A percentile compares a stretch with the other conserved stretches of the same genome.
These are phyloP conservation scores for Trichocladium uniseriatum DNA, from an alignment of 495 filamentous ascomycete genomes.

Conservation along the genomic window DNA sequence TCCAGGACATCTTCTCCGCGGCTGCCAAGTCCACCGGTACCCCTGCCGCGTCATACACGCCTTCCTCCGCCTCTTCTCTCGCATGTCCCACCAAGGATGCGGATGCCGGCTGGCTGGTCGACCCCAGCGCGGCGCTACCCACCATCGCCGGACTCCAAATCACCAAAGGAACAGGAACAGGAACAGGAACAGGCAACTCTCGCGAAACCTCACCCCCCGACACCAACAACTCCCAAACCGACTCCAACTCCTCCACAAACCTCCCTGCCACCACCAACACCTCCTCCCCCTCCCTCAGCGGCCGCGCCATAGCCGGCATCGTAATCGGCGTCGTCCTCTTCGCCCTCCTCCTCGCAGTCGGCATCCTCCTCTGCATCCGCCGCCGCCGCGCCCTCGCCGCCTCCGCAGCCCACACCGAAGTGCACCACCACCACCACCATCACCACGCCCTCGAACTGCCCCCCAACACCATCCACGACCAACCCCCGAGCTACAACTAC, in stretches of 20 bases:
- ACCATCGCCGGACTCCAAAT: constrained; percentile 3
- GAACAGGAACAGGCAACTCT: too few species aligned
- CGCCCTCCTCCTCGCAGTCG: neutral
- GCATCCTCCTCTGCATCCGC: constrained; percentile 1
- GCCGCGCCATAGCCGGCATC: neutral
- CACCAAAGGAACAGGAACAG: constrained; percentile 1
- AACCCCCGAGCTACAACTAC: neutral
- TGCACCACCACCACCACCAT: too few species aligned
- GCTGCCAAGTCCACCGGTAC: neutral
- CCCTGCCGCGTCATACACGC: neutral
- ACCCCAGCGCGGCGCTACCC: neutral
- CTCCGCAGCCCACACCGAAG: too few species aligned
- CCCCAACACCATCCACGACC: too few species aligned
- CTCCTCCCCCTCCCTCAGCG: too few species aligned
- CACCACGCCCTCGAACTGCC: too few species aligned
- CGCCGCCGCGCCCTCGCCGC: neutral
- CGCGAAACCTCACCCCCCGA: too few species aligned
- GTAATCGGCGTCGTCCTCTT: neutral
- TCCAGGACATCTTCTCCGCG: neutral
- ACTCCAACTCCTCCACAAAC: too few species aligned
- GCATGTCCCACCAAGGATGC: constrained; percentile 2
- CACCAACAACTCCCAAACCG: too few species aligned
- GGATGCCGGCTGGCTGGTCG: constrained; percentile 2
- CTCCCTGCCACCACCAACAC: too few species aligned
- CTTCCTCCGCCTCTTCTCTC: neutral